A percentile compares a stretch with the other conserved stretches of the same genome.
Evolutionary conservation across 352 stramenopile genomes (phyloP).

Genomic region (Pythium periplocum): DNA sequence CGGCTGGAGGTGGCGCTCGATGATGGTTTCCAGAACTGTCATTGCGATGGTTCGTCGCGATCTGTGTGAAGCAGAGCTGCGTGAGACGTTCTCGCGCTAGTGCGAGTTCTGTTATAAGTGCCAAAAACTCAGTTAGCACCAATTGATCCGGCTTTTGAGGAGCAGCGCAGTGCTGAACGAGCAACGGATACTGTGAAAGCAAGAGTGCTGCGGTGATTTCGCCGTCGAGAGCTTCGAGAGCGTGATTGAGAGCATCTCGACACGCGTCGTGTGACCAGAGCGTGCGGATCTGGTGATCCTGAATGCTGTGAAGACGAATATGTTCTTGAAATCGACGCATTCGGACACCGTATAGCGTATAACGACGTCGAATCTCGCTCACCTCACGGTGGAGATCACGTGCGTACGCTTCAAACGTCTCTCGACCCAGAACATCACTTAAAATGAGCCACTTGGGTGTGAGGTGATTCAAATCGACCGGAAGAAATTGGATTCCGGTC

Average conservation of each 20-base stretch:
- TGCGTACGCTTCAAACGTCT: slow-evolving; percentile 36
- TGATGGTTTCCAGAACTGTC: slow-evolving; percentile 13
- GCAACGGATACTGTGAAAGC: slow-evolving; percentile 33
- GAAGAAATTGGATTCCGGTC: slow-evolving; percentile 11
- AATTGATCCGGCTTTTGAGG: slow-evolving; percentile 7
- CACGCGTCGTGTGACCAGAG: slow-evolving; percentile 10
- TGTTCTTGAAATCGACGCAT: slow-evolving; percentile 19
- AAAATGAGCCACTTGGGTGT: slow-evolving; percentile 45
- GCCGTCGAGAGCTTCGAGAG: slow-evolving; percentile 2
- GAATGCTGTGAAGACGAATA: slow-evolving; percentile 18
- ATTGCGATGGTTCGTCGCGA: slow-evolving; percentile 37
- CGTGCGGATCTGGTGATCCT: slow-evolving; percentile 7
- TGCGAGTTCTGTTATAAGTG: slow-evolving; percentile 31
- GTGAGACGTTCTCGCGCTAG: slow-evolving; percentile 32
- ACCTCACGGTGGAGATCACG: slow-evolving; percentile 36
- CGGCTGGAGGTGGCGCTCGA: slow-evolving; percentile 35
- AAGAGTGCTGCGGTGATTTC: slow-evolving; percentile 10
- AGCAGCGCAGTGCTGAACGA: slow-evolving; percentile 50
- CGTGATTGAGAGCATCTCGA: slow-evolving; percentile 14
- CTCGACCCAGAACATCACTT: slow-evolving; percentile 39
- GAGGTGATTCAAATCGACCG: slow-evolving; percentile 5
- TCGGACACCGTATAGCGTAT: slow-evolving; percentile 27
- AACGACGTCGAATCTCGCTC: slow-evolving; percentile 22
- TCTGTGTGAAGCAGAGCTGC: slow-evolving; percentile 49
- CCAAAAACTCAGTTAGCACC: slow-evolving; percentile 27